Conservation (phyloP, 768 basidiomycete species). For the Podaxis pistillaris region DNA sequence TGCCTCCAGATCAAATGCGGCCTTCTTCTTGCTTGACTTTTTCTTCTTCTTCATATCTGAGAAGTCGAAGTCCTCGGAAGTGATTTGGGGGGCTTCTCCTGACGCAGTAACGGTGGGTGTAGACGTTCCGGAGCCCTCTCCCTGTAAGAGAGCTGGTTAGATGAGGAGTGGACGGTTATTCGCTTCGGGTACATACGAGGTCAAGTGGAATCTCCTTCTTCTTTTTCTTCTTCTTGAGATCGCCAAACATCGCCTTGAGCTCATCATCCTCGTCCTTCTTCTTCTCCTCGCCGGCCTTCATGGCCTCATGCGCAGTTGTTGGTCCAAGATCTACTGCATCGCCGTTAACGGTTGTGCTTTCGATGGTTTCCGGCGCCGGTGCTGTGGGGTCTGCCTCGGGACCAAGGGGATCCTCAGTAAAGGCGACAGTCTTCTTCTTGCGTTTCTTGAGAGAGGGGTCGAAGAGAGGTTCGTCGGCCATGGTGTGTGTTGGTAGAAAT, state of each 20-base stretch:
- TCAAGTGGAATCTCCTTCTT: conserved; percentile 89
- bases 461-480: conserved; percentile 57
- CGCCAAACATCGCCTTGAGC: conserved; percentile 82
- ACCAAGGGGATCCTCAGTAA: conserved; percentile 81
- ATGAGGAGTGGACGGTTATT: conserved; percentile 9
- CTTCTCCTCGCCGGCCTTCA: conserved; percentile 47
- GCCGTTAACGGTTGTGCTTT: conserved; percentile 65
- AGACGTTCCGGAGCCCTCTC: conserved; percentile 64
- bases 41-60: conserved; percentile 98
- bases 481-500: background rate
- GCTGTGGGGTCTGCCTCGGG: conserved; percentile 81
- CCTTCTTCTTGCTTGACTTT: conserved; percentile 84
- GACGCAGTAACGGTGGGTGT: conserved; percentile 47
- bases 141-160: conserved; percentile 33
- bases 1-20: conserved; percentile 85
- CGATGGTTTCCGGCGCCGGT: conserved; percentile 73
- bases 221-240: conserved; percentile 91
- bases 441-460: conserved; percentile 84
- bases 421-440: conserved; percentile 86
- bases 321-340: conserved; percentile 77
- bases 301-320: conserved; percentile 71
- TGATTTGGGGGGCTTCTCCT: conserved; percentile 41
- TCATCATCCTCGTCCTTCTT: conserved; percentile 70
- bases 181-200: conserved; percentile 47
- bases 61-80: conserved; percentile 84